phyloP scores from a whole-genome alignment of 352 stramenopile genomes.

The Phytophthora capsici region DNA sequence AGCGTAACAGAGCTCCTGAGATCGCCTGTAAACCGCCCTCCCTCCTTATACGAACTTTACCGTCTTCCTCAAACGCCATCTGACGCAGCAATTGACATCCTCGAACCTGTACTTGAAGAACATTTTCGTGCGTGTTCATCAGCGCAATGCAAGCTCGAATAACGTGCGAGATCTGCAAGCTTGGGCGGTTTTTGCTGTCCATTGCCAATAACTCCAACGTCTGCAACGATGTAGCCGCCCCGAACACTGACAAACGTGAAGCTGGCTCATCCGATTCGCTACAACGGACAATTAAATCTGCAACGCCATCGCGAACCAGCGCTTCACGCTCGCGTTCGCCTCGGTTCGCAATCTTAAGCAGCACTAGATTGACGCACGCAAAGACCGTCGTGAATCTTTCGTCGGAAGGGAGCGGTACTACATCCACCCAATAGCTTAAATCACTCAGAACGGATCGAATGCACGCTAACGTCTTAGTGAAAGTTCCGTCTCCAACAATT shows the following conservation, averaged over 20 bases:
- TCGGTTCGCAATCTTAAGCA: constrained; percentile 49
- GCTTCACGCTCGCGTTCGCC: constrained; percentile 57
- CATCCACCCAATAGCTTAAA: constrained; percentile 29
- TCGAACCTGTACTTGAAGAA: constrained; percentile 48
- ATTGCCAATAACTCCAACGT: constrained; percentile 56
- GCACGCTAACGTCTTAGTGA: constrained; percentile 52
- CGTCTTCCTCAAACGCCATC: constrained; percentile 66
- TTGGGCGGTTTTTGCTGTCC: constrained; percentile 44
- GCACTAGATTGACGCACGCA: constrained; percentile 48
- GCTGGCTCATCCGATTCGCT: constrained; percentile 21
- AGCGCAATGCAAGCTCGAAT: constrained; percentile 39
- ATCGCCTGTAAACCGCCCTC: constrained; percentile 39
- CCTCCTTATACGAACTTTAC: constrained; percentile 52
- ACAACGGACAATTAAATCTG: constrained; percentile 41
- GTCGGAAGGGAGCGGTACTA: neutral
- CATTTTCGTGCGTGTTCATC: constrained; percentile 40
- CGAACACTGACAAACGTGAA: constrained; percentile 19
- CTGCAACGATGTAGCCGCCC: constrained; percentile 41
- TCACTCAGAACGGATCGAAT: constrained; percentile 44
- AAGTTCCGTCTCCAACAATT: constrained; percentile 38
- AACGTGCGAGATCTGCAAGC: constrained; percentile 36
- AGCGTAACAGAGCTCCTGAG: constrained; percentile 42
- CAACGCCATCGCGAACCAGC: constrained; percentile 48
- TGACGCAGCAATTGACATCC: constrained; percentile 75
- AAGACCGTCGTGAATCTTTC: constrained; percentile 40